Base-by-base conservation (phyloP, 345 rosid genomes). In the Psidium friedrichsthalianum region DNA sequence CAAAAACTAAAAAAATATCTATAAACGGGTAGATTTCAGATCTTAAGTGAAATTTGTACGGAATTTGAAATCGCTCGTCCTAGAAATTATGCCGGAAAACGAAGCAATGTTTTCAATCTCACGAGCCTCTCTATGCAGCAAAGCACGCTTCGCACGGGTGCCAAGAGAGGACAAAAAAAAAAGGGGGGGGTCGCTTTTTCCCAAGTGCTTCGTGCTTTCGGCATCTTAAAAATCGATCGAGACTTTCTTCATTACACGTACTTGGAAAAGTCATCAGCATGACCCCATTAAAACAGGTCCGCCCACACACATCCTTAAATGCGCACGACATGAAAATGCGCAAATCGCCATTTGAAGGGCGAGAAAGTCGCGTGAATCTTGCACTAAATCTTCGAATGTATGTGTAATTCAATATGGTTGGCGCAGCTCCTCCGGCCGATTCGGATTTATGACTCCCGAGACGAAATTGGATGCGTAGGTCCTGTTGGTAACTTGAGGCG, bases 201-300 rank as follows among this genome's bases (percentile, higher is more conserved):
- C 78, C 47, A 32, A 32, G 13, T 18, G 78, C 3, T 40, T 18
- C 78, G 78, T 36, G 24, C 20, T 69, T 36, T 20, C 47, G 16
- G 24, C 11, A 18, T 20, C 12, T 36, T 32, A 18, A 69, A 69
- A 69, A 36, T 69, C n/a, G n/a, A n/a, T n/a, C 9, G 78, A 8
- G 36, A 36, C 78, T 69, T 69, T 36, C 78, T 56, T 22, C n/a
- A 16, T 32, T 29, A 29, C 22, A 8, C 0, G 0, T 59, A 16
- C 42, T 32, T 16, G 3, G 0, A 16, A 29, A 47, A 1, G 0
- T 3, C 6, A 32, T 64, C 21, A 10, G 0, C 0, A 1, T 7
- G 11, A 64, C 0, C 1, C 12, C 32, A 1, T 42, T 16, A 32
- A 64, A 32, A 32, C 44, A 1, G 0, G 1, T 0, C 44, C 44